Base-by-base conservation (phyloP, 495 filamentous ascomycete genomes). In the Immersiella caudata region DNA sequence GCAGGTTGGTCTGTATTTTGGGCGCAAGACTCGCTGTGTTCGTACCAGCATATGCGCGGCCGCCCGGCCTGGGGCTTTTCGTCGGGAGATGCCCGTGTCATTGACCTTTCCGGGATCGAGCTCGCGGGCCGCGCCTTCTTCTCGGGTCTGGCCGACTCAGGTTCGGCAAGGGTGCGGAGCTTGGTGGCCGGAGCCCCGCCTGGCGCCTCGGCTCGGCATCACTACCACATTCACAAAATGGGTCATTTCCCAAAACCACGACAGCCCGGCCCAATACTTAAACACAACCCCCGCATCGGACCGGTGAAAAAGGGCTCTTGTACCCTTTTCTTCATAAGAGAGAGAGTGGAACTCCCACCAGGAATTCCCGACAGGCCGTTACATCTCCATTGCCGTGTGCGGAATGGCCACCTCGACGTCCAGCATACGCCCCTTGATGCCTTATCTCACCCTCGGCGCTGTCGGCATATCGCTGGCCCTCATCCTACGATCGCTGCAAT, bases 361-460 rank as follows among this genome's bases (percentile, higher is more conserved):
- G 40, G 40, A 12, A 46, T 6, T 46, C 2, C 40, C 40, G 40
- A 46, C 29, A 46, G 11, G 40, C 4, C 40, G 5, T 5, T 33
- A 33, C 29, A 3, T 33, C 29, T 24, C 52, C 52, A 2, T 22
- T 12, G 2, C 2, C 14, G 21, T 24, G 12, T 11, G 8, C 52
- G 21, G 52, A 49, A 71, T 72, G 68, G 62, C 66, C 36, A 25
- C 66, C 36, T 72, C 66, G 68, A 57, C 61, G 11, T 27, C 61
- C 18, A 50, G 24, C 36, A 7, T 62, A 52, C 60, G 56, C 21
- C 63, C 60, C 24, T 29, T 18, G 11, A 51, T 60, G 29, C 52
- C 71, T 24, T 73, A 55, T 52, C 52, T 77, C 25, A 36, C 68
- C 9, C 60, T 74, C 16, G 72, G 74, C 11, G 63, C 67, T 2